Evolutionary conservation across 2,329 filamentous ascomycete genomes (phyloP).

Genomic region (Chaetomium globosum): DNA sequence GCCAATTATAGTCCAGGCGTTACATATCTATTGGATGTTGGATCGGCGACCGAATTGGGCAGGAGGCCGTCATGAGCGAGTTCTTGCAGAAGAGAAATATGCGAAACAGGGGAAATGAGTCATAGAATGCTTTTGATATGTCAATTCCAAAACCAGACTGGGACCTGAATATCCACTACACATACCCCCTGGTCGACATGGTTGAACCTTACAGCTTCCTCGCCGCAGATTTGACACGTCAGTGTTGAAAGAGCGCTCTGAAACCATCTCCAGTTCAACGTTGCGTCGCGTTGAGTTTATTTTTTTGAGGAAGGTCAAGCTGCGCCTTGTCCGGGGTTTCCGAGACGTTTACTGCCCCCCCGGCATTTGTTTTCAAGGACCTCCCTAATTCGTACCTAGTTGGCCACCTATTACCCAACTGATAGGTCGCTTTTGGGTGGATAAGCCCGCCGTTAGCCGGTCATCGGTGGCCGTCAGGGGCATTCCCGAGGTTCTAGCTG

Average conservation of each 20-base stretch:
- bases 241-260: neutral
- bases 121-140: neutral
- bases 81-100: neutral
- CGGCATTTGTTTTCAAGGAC: neutral
- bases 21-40: too few relatives aligned
- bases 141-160: neutral
- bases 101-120: neutral
- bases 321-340: neutral
- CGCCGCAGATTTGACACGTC: neutral
- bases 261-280: neutral
- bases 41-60: too few relatives aligned
- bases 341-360: neutral
- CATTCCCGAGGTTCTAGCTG: slow-evolving; percentile 9
- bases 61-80: too few relatives aligned
- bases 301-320: neutral
- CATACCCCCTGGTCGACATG: neutral
- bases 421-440: slow-evolving; percentile 4
- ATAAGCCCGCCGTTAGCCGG: slow-evolving; percentile 19
- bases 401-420: neutral
- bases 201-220: neutral
- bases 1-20: too few relatives aligned
- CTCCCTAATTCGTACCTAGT: neutral
- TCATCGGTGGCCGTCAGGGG: slow-evolving; percentile 8
- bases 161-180: neutral
- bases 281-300: neutral